Base-by-base conservation (phyloP, 768 basidiomycete genomes). In the Boletus rubroflammeus region DNA sequence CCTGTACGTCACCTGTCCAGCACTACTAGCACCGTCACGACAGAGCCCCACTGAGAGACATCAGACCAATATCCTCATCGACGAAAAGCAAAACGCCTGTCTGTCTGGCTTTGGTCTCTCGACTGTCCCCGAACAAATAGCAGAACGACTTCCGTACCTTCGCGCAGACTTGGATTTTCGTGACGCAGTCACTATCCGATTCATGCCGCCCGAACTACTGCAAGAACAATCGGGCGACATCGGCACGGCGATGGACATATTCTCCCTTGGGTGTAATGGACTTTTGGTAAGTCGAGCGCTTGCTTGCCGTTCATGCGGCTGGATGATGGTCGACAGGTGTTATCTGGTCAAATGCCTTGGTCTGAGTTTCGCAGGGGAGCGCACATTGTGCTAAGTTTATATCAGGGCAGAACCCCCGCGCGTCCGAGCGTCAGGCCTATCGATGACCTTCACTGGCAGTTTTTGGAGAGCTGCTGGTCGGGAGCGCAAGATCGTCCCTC, bases 51-150 rank as follows among this genome's bases (percentile, higher is more conserved):
- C 36, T 58, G 31, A 59, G 3, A 2, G 3, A 3, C 38, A 21
- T 19, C 26, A 60, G 59, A 48, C 53, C 10, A 60, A 60, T n/a
- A 60, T 60, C 41, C 59, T 60, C 38, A 32, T 60, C 13, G 59
- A 60, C 15, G 47, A 45, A 13, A 51, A 60, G 6, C 21, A 44
- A 21, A 48, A 41, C 11, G 58, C 59, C 0, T 38, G 29, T 19
- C 17, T 60, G 25, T 47, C 59, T 21, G 58, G 59, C 21, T 60
- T 60, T 41, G 47, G 58, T 13, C 53, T 41, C 39, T 49, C 59
- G 5, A 51, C 59, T 6, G 59, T 56, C 13, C 58, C 59, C 0
- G 59, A 56, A 45, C 31, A 36, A 17, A 60, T 61, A 29, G 53
- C 46, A 29, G 59, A 51, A 36, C 59, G 13, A 19, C 42, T 56